Evolutionary conservation across 305 asterid genomes (phyloP), one percentile per base, ranked within the genome.

Genomic region (Fraxinus sp.): DNA sequence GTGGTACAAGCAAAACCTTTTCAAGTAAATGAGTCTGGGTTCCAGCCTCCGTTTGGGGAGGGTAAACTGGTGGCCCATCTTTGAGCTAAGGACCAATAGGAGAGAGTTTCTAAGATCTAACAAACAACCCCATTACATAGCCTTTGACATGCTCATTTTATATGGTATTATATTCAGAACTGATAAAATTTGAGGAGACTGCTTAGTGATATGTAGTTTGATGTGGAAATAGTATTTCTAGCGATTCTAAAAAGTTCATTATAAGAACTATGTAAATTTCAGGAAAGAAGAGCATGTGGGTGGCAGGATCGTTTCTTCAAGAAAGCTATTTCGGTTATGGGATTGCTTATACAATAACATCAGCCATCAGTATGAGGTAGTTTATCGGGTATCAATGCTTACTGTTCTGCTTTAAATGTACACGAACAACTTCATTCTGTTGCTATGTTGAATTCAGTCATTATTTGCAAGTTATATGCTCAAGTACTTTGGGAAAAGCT

Each of bases 301-400:
- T 89, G 64, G 87, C 86, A 14, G 91, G 87, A 52, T 20, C 87
- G 77, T 89, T 92, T 85, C 86, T 90, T 77, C 92, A 90, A 64
- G 93, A 90, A 85, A 88, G 90, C 87, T 90, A 86, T 85, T 92
- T 84, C 33, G 96, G 96, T 78, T 90, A 85, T 82, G 96, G 92
- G 79, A 84, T 91, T 86, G 94, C 94, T 20, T 90, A 89, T 43
- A 89, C 94, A 24, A 91, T 91, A 64, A 89, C 92, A 7, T 35
- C 96, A 64, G 94, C 90, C 72, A 88, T 91, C 84, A 88, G 93
- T 81, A 86, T 90, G 87, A 88, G 92, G 96, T 92, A 87, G 77
- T 86, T 22, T 7, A 66, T 59, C 37, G 13, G 35, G 37, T 24
- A 30, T 22, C 16, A 0, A 16, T 32, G 52, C 52, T 78, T 26